phyloP scores from a whole-genome alignment of 192 early-diverging fungal genomes.

The Ambispora gerdemannii region DNA sequence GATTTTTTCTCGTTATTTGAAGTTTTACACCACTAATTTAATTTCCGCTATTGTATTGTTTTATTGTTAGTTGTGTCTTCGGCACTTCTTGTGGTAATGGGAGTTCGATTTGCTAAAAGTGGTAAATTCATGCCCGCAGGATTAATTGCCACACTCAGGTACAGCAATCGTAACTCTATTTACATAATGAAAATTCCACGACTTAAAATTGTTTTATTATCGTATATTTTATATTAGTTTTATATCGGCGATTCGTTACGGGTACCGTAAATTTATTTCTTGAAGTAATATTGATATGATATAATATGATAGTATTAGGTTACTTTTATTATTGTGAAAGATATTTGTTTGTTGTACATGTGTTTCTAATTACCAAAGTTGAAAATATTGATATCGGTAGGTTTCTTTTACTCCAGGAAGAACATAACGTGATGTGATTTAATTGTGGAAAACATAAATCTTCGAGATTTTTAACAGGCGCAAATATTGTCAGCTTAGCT shows the following conservation, averaged over 20 bases:
- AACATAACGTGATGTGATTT: not conserved
- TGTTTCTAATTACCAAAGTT: not conserved
- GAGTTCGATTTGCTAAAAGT: conserved; percentile 36
- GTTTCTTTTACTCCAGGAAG: not conserved
- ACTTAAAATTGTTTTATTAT: not conserved
- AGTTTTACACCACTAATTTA: not conserved
- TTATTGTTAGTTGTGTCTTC: conserved; percentile 31
- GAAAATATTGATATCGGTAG: not conserved
- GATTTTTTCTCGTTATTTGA: not conserved
- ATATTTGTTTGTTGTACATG: too few species aligned
- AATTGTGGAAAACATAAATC: too few species aligned
- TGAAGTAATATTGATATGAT: not conserved
- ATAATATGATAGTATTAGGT: too few species aligned
- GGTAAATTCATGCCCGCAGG: conserved; percentile 51
- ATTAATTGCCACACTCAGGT: conserved; percentile 40
- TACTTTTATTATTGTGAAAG: too few species aligned
- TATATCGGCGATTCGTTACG: conserved; percentile 20
- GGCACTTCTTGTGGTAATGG: conserved; percentile 39
- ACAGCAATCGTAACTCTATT: not conserved
- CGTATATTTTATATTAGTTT: conserved; percentile 5
- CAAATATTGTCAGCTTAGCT: too few species aligned
- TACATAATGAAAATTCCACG: not conserved
- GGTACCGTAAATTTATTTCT: not conserved
- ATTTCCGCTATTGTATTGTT: not conserved
- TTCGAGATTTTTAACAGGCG: too few species aligned